A percentile compares a stretch with the other conserved stretches of the same genome.
Conservation (phyloP, 176 grass and related monocot species). For the Aegilops longissima region DNA sequence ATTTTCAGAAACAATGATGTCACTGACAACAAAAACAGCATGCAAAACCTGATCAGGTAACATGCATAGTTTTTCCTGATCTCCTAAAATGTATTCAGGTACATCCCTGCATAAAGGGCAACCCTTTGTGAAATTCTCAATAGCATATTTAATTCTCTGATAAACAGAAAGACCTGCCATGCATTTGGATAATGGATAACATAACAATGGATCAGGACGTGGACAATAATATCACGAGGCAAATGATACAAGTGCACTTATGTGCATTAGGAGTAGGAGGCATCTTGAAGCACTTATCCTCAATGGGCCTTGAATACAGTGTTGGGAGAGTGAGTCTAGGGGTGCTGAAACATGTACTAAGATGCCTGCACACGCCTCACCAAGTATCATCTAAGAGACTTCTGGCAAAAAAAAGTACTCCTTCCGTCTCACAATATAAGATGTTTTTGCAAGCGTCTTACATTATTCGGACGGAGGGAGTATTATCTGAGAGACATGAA, state of each 20-base stretch:
- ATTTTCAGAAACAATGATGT: no score
- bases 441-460: no score
- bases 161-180: constrained; percentile 81
- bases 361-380: background rate
- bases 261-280: background rate
- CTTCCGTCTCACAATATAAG: no score
- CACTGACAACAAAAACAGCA: no score
- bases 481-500: background rate
- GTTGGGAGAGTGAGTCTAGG: no score
- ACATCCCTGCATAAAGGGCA: background rate
- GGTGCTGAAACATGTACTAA: no score
- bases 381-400: no score
- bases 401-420: no score
- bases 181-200: constrained; percentile 31
- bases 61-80: constrained; percentile 65
- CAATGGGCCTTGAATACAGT: background rate
- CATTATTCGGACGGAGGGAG: background rate
- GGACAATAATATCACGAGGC: background rate
- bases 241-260: constrained; percentile 4
- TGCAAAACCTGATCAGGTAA: background rate
- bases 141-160: constrained; percentile 71
- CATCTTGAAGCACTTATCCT: background rate
- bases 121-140: constrained; percentile 56
- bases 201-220: background rate
- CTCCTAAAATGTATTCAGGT: constrained; percentile 74